Conservation (phyloP, 176 grass and related monocot genomes). For the Oryza rufipogon region DNA sequence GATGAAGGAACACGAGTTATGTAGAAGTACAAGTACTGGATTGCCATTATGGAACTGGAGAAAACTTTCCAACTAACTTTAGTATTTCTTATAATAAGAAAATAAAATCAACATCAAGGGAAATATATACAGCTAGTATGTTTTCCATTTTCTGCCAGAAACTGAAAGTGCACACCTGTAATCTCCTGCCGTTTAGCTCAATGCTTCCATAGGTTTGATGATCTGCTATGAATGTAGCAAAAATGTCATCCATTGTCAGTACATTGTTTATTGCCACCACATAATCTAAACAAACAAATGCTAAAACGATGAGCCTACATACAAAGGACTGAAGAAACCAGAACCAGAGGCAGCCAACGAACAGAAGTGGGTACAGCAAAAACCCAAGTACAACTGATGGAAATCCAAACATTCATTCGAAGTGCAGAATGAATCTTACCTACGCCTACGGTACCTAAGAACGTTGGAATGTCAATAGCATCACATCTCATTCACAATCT, state of each 20-base stretch:
- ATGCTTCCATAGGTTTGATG: not conserved
- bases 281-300: not conserved
- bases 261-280: not conserved
- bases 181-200: constrained; percentile 42
- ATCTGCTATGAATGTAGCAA: constrained; percentile 28
- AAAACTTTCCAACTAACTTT: not conserved
- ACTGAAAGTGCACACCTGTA: constrained; percentile 44
- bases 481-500: not conserved
- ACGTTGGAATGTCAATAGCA: not conserved
- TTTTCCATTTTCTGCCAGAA: not conserved
- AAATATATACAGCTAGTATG: not conserved
- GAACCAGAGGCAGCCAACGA: not conserved
- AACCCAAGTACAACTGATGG: not conserved
- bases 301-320: constrained; percentile 18
- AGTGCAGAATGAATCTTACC: not conserved
- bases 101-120: not conserved
- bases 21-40: not conserved
- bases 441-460: not conserved
- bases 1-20: not conserved
- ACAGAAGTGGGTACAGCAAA: not conserved
- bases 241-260: constrained; percentile 25
- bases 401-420: not conserved
- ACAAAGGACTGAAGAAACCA: constrained; percentile 15
- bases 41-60: not conserved
- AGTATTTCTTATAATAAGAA: not conserved